A percentile compares a stretch with the other conserved stretches of the same genome.
These are phyloP conservation scores for Umbelopsis ramanniana DNA, from an alignment of 192 early-diverging fungal species.

Conservation along the genomic window DNA sequence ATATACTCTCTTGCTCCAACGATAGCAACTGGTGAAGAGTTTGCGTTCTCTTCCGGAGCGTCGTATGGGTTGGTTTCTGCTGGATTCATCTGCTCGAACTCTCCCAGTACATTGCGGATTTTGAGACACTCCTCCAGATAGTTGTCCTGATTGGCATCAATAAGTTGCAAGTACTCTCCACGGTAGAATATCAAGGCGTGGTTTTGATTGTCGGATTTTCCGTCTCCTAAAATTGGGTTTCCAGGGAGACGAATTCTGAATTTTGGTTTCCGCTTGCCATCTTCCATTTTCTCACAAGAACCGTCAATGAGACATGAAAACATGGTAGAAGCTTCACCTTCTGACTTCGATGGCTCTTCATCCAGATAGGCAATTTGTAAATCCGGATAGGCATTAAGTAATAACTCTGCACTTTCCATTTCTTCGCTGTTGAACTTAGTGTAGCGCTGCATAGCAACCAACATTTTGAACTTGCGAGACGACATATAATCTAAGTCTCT, in stretches of 20 bases:
- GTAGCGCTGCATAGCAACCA: constrained; percentile 86
- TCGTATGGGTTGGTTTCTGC: constrained; percentile 73
- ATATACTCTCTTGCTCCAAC: constrained; percentile 88
- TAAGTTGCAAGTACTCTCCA: constrained; percentile 85
- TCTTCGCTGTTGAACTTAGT: constrained; percentile 79
- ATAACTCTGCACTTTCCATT: constrained; percentile 74
- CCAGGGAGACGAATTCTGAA: constrained; percentile 81
- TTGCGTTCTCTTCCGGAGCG: constrained; percentile 56
- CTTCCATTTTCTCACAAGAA: constrained; percentile 62
- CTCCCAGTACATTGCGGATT: constrained; percentile 82
- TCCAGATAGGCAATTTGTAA: constrained; percentile 84
- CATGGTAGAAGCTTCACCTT: constrained; percentile 60
- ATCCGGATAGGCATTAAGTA: constrained; percentile 76
- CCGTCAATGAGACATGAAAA: constrained; percentile 80
- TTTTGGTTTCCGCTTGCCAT: constrained; percentile 79
- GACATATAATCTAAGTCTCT: constrained; percentile 70
- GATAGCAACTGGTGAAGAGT: constrained; percentile 77
- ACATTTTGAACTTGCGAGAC: constrained; percentile 80
- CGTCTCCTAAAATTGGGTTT: constrained; percentile 89
- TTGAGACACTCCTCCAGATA: constrained; percentile 92
- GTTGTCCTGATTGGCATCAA: constrained; percentile 93
- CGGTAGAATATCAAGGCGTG: constrained; percentile 84
- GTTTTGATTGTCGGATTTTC: constrained; percentile 92
- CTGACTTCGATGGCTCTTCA: constrained; percentile 62
- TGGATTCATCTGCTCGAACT: constrained; percentile 81